phyloP scores from a whole-genome alignment of 2,329 filamentous ascomycete genomes.

The Diaporthe amygdali region DNA sequence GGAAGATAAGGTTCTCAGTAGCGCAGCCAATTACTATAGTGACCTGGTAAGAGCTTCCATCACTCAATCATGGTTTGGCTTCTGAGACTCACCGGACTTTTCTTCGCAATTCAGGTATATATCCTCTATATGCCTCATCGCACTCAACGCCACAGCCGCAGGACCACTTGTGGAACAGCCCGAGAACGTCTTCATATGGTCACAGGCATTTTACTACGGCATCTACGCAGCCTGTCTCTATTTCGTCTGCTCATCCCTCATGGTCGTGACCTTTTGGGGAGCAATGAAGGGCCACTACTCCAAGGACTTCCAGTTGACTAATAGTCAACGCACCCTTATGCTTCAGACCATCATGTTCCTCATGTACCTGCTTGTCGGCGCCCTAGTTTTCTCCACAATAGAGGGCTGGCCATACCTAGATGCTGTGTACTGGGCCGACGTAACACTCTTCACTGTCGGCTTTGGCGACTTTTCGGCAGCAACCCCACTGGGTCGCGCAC shows the following conservation, averaged over 20 bases:
- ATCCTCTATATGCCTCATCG: constrained; percentile 68
- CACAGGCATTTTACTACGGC: constrained; percentile 87
- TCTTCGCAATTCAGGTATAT: constrained; percentile 55
- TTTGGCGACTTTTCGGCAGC: constrained; percentile 60
- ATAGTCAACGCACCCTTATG: constrained; percentile 85
- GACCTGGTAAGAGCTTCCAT: constrained; percentile 72
- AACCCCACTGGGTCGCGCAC: constrained; percentile 64
- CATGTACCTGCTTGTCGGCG: constrained; percentile 79
- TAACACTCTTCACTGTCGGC: constrained; percentile 70
- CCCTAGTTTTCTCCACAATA: constrained; percentile 73
- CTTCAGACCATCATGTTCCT: constrained; percentile 88
- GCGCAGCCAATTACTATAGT: constrained; percentile 84
- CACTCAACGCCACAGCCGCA: constrained; percentile 69
- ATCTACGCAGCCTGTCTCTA: constrained; percentile 82
- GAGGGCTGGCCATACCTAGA: constrained; percentile 81
- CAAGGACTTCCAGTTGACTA: constrained; percentile 78
- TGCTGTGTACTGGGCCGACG: constrained; percentile 79
- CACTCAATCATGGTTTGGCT: constrained; percentile 43
- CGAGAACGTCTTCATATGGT: constrained; percentile 64
- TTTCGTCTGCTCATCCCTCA: constrained; percentile 76
- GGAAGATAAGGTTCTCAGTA: constrained; percentile 77
- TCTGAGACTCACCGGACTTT: constrained; percentile 28
- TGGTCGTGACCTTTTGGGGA: constrained; percentile 80
- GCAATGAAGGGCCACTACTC: constrained; percentile 73
- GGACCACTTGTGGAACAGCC: constrained; percentile 56